Evolutionary conservation across 2,329 filamentous ascomycete genomes (phyloP).

Genomic region (Paracorniculantispora psalliotae): DNA sequence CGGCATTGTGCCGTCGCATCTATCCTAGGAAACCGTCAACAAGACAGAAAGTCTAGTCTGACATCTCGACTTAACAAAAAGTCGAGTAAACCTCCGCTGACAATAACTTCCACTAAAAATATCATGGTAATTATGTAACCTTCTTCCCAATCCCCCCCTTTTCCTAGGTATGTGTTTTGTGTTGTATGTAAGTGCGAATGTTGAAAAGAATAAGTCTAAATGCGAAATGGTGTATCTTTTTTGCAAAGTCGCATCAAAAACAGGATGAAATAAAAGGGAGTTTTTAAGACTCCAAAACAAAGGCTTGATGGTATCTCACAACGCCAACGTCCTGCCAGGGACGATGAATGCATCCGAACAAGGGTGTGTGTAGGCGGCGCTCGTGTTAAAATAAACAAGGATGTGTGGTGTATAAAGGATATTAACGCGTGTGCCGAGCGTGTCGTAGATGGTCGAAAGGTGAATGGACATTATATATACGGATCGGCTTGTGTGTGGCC

Average conservation of each 20-base stretch:
- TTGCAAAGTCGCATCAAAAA: not conserved
- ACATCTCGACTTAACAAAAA: not conserved
- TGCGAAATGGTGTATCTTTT: conserved; percentile 8
- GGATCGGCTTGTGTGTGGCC: not conserved
- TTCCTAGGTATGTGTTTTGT: not conserved
- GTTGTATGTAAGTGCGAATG: not conserved
- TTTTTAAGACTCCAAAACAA: not conserved
- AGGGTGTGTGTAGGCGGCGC: not conserved
- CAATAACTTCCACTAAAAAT: not conserved
- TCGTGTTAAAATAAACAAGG: not conserved
- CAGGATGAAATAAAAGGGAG: not conserved
- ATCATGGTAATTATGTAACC: not conserved
- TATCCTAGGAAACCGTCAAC: conserved; percentile 5
- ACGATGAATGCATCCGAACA: conserved; percentile 16
- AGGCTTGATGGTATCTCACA: conserved; percentile 19
- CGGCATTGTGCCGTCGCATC: not conserved
- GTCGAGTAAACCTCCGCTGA: not conserved
- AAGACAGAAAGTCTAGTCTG: not conserved
- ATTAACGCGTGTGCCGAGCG: conserved; percentile 1
- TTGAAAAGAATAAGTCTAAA: not conserved
- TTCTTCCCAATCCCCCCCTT: not conserved
- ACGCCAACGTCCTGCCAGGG: conserved; percentile 20
- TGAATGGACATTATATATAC: conserved; percentile 5
- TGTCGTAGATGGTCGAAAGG: not conserved
- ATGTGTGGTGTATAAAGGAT: not conserved